Evolutionary conservation across 768 basidiomycete species (phyloP), one percentile per base, ranked within the genome.

Genomic region (Calocera viscosa): DNA sequence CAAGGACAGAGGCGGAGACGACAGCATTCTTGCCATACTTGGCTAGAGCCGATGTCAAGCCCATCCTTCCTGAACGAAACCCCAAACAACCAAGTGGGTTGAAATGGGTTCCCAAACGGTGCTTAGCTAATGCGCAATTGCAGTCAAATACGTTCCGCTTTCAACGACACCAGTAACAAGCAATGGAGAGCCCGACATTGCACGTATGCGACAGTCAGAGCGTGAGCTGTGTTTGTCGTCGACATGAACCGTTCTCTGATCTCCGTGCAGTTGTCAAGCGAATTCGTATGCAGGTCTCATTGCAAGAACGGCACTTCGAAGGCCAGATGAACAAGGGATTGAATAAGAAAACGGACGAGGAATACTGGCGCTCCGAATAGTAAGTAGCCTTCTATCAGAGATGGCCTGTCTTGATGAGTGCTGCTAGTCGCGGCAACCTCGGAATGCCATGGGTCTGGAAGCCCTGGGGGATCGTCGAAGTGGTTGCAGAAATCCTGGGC

Each of bases 201-300:
- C 24, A 16, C 53, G 53, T 26, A 60, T 60, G 53, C 53, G 53
- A 10, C 53, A 60, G 30, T 60, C 53, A 60, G 53, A 60, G 53
- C 53, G 53, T 60, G 14, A 60, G 53, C n/a, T n/a, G 35, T 38
- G 14, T 38, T 38, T 38, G 35, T 5, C 14, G 14, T 14, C 35
- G 35, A 14, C 14, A 5, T 38, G 35, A 14, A 38, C 35, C 14
- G 14, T 38, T 38, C 14, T 14, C 35, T 38, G 35, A 38, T 38
- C 35, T 38, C 5, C 35, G 14, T 38, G 16, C 53, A 60, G 53
- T 60, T 32, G 53, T 60, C 14, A 60, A 60, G 30, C 24, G 53
- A 2, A 60, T 60, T 19, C 53, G 53, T 10, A 60, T 60, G 53
- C 53, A 60, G 30, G 53, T 60, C 10, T 14, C 53, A 26, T 60